Conservation (phyloP, 208 protist species). For the Acanthamoeba castellanii region DNA sequence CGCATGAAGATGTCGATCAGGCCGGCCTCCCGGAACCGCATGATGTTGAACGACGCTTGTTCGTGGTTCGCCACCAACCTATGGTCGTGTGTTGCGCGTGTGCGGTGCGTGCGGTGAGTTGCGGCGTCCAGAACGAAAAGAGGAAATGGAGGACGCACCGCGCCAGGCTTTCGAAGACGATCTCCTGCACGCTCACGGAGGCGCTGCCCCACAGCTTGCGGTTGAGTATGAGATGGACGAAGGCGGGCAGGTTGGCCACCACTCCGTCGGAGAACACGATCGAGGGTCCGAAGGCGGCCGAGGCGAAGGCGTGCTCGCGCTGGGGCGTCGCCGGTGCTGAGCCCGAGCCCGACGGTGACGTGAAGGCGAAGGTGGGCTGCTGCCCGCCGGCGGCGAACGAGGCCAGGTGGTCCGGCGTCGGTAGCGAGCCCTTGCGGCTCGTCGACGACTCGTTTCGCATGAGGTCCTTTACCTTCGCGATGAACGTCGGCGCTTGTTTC, state of each 20-base stretch:
- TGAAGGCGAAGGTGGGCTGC: no score
- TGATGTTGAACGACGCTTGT: constrained; percentile 60
- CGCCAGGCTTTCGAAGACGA: constrained; percentile 59
- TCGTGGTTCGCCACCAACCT: constrained; percentile 61
- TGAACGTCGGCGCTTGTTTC: constrained; percentile 29
- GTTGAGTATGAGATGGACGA: constrained; percentile 65
- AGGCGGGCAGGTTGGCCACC: constrained; percentile 58
- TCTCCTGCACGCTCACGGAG: constrained; percentile 34
- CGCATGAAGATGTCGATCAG: constrained; percentile 62
- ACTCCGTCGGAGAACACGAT: constrained; percentile 56
- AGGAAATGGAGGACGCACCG: not conserved
- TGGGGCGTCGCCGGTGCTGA: not conserved
- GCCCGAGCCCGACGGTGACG: no score
- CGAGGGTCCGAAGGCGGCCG: not conserved
- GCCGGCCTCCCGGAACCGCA: constrained; percentile 47
- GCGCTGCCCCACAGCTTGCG: constrained; percentile 36
- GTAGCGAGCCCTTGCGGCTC: not conserved
- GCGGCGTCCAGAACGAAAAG: not conserved
- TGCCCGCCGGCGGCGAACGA: not conserved
- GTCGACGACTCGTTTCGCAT: not conserved
- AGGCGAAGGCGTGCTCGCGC: constrained; percentile 8
- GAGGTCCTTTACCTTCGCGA: constrained; percentile 48
- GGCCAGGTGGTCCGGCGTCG: not conserved
- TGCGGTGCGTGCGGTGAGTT: no score
- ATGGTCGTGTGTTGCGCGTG: not conserved